Evolutionary conservation across 1,284 basidiomycete species (phyloP), one percentile per base, ranked within the genome.

Genomic region (Somion occarium): DNA sequence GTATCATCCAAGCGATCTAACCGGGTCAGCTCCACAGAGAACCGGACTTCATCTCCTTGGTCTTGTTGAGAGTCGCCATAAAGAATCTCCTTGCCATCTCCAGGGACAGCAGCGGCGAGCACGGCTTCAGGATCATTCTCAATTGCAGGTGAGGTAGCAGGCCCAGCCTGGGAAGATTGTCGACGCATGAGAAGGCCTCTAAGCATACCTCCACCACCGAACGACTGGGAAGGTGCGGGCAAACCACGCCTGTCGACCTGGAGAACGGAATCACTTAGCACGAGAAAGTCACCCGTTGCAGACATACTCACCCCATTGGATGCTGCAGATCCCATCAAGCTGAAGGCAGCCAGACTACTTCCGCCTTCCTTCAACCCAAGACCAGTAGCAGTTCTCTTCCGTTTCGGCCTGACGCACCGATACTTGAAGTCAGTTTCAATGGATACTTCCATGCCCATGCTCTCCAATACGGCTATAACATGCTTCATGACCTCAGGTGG

Each of bases 391-490:
- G 74, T 74, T 69, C 85, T 89, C 67, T 75, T 78, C 64, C 75
- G 80, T 73, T 91, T 90, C 34, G 75, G 74, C 27, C 92, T 75
- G 23, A 91, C 75, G 66, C 92, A 95, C 53, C 90, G 75, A 62
- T 87, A 86, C 75, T 91, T 95, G 74, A 83, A 97, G 64, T 93
- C 90, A 58, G 80, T 88, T 73, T 98, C 94, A 45, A 83, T 73
- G 62, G 89, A 83, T 56, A 95, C 78, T 45, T 96, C 93, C 52
- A 99, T 78, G 20, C 96, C 97, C 92, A 99, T 95, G 39, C 79
- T 80, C 60, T 85, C 79, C 51, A 99, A 74, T 15, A 94, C 88
- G 53, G 78, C 75, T 59, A 81, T 78, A 30, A 98, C 82, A 64
- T 94, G 89, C 53, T 78, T 80, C 74, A 99, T 91, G 41, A 98